Base-by-base conservation (phyloP, 495 filamentous ascomycete species). In the Xylaria longipes region DNA sequence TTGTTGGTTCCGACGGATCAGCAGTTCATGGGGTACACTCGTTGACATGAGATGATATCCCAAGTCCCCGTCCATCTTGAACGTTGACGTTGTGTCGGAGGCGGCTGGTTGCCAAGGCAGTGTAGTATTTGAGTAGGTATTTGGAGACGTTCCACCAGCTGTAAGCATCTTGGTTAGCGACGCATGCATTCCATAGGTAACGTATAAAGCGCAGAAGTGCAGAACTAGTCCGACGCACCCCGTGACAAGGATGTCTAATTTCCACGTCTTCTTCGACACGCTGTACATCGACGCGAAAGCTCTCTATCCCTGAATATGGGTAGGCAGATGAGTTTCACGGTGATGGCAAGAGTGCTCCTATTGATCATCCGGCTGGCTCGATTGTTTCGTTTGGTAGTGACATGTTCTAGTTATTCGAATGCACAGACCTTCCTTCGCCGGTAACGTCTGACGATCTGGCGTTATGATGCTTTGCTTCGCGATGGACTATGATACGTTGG, bases 31-130 rank as follows among this genome's bases (percentile, higher is more conserved):
- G 45, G 45, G 46, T 20, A 56, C 65, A 54, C 56, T 39, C 27
- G 45, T 33, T 7, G 65, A 54, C 65, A 67, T 67, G 35, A 67
- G 65, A 12, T 67, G 46, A 41, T 67, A 67, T 15, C 65, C 65
- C n/a, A 52, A 39, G 17, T 67, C 65, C 46, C 65, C 65, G 35
- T 67, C 65, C 65, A 67, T 67, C 33, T 39, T 56, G 48, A 67
- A 22, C 33, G 37, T 25, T 17, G 57, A 37, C 37, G 60, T 25
- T 56, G 52, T 17, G 52, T 56, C 52, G 27, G 52, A 14, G 52
- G 27, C 52, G 5, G 52, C 6, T 56, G 52, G 27, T 17, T 29
- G 31, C n/a, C 1, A 58, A 35, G 29, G 25, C 20, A 17, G 39
- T n/a, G 12, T n/a, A 14, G 27, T 50, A 63, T 27, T 37, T 9